These are phyloP conservation scores for Ophiocordyceps sinensis DNA, from an alignment of 2,329 filamentous ascomycete species.

Conservation along the genomic window DNA sequence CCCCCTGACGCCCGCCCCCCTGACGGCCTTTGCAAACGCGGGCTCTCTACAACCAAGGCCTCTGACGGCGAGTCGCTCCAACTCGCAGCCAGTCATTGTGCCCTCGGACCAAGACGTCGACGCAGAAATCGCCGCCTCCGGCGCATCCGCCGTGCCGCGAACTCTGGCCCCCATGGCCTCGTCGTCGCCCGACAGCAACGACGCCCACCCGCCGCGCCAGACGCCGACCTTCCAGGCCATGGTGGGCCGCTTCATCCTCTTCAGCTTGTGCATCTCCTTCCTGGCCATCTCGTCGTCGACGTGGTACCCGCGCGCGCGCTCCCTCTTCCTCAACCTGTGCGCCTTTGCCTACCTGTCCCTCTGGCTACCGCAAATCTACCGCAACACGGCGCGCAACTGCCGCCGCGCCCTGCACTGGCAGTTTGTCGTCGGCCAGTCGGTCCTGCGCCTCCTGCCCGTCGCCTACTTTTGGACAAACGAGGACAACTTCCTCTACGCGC, in stretches of 20 bases:
- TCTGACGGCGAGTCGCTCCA: no score
- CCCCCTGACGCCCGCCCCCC: background rate
- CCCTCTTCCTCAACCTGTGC: slow-evolving; percentile 46
- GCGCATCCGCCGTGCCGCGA: slow-evolving; percentile 20
- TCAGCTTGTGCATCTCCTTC: slow-evolving; percentile 40
- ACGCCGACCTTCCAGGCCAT: slow-evolving; percentile 36
- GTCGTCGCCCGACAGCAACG: slow-evolving; percentile 5
- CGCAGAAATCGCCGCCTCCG: slow-evolving; percentile 39
- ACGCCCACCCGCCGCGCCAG: slow-evolving; percentile 9
- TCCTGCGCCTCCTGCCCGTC: slow-evolving; percentile 64
- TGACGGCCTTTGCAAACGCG: background rate
- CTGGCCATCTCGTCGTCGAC: slow-evolving; percentile 43
- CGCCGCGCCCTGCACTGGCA: slow-evolving; percentile 83
- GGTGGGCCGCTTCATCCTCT: slow-evolving; percentile 41
- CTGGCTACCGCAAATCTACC: slow-evolving; percentile 83
- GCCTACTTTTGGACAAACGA: slow-evolving; percentile 70
- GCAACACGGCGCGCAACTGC: slow-evolving; percentile 83
- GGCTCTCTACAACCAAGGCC: no score
- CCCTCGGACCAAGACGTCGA: slow-evolving; percentile 51
- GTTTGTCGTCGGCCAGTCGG: slow-evolving; percentile 73
- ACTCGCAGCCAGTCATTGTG: slow-evolving; percentile 33
- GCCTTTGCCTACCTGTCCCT: slow-evolving; percentile 71
- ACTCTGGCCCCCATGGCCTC: background rate
- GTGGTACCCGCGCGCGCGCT: slow-evolving; percentile 42
- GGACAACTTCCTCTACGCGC: slow-evolving; percentile 70